Conservation (phyloP, 2,329 filamentous ascomycete genomes). For the Fusarium odoratissimum region DNA sequence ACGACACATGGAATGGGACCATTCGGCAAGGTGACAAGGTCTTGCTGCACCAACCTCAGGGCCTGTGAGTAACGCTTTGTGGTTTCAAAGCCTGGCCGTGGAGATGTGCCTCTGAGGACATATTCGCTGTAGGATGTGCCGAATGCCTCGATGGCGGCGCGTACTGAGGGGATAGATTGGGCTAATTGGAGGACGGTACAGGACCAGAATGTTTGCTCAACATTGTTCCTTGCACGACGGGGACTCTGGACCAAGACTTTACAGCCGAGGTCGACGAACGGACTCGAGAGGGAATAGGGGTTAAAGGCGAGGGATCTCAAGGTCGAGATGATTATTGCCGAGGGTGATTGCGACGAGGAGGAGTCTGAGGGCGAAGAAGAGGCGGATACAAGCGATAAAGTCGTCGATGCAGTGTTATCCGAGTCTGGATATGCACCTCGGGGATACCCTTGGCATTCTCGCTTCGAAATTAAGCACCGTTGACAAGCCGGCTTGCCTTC, state of each 20-base stretch:
- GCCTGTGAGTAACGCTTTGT: constrained; percentile 23
- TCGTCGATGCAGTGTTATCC: rapidly evolving
- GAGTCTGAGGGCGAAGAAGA: neutral
- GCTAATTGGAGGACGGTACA: constrained; percentile 26
- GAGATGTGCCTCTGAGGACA: neutral
- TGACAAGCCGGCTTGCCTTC: constrained; percentile 32
- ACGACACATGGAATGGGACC: constrained; percentile 26
- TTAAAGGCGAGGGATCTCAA: neutral
- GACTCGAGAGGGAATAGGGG: neutral
- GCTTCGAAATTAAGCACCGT: constrained; percentile 25
- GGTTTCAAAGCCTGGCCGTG: neutral
- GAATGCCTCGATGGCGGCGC: constrained; percentile 31
- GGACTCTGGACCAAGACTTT: constrained; percentile 22
- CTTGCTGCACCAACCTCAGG: constrained; percentile 24
- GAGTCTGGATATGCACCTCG: neutral
- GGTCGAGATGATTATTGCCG: neutral
- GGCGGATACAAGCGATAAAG: neutral
- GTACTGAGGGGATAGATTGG: constrained; percentile 27
- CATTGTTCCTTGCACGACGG: constrained; percentile 19
- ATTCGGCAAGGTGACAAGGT: constrained; percentile 21
- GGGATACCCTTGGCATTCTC: constrained; percentile 27
- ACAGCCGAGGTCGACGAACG: constrained; percentile 24
- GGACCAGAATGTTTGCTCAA: constrained; percentile 36
- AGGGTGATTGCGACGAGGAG: neutral
- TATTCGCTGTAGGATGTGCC: constrained; percentile 33